A percentile compares a stretch with the other conserved stretches of the same genome.
Conservation (phyloP, 1,284 basidiomycete species). For the Irpex lacteus region DNA sequence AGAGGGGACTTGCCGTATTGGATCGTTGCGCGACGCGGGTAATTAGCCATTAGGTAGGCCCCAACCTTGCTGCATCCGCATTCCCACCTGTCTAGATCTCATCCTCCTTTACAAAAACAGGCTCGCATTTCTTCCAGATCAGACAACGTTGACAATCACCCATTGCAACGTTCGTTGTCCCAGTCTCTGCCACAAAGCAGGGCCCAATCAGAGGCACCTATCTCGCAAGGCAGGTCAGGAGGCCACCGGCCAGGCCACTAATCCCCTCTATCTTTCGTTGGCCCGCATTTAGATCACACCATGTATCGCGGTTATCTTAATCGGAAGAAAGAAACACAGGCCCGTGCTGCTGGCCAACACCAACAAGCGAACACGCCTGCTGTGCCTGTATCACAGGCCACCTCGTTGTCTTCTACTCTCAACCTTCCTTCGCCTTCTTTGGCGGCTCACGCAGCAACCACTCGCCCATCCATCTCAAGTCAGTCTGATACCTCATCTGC, state of each 20-base stretch:
- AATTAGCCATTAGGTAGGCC: conserved; percentile 9
- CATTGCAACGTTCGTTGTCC: not conserved
- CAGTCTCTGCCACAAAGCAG: not conserved
- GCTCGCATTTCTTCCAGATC: not conserved
- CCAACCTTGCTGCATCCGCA: conserved; percentile 12
- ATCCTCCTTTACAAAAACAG: not conserved
- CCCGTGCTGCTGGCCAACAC: not conserved
- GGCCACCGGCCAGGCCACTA: not conserved
- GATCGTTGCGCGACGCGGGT: conserved; percentile 5
- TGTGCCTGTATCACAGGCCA: conserved; percentile 36
- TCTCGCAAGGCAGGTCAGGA: conserved; percentile 8
- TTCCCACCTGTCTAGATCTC: not conserved
- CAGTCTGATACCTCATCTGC: conserved; percentile 39
- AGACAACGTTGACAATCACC: not conserved
- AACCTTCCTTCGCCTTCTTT: conserved; percentile 25
- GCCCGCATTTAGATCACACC: not conserved
- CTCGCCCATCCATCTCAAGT: conserved; percentile 33
- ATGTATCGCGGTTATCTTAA: conserved; percentile 11
- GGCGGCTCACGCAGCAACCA: conserved; percentile 28
- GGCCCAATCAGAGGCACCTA: not conserved
- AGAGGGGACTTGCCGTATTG: not conserved
- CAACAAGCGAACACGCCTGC: conserved; percentile 23
- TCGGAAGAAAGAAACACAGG: conserved; percentile 4
- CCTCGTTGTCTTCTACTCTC: conserved; percentile 40
- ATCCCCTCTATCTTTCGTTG: not conserved